Conservation (phyloP, 495 filamentous ascomycete species). For the Letharia lupina region DNA sequence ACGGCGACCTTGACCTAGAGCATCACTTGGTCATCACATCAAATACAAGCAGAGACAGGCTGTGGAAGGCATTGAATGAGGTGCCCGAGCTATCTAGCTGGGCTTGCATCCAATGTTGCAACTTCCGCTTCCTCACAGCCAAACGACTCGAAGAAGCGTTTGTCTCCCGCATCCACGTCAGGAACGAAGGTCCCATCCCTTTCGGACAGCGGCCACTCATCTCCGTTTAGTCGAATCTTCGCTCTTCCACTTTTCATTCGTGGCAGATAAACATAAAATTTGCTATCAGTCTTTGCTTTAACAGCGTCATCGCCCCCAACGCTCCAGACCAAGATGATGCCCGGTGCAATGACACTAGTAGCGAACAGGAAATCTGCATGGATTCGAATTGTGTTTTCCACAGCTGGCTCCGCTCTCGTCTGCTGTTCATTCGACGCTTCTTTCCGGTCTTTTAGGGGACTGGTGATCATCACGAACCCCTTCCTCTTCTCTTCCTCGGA, state of each 20-base stretch:
- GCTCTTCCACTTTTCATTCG: not conserved
- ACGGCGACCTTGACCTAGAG: not conserved
- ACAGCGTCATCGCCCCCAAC: conserved; percentile 42
- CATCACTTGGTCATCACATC: not conserved
- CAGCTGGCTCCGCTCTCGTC: conserved; percentile 45
- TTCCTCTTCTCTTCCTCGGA: conserved; percentile 58
- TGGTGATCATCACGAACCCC: conserved; percentile 57
- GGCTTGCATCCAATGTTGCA: conserved; percentile 49
- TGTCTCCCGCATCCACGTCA: conserved; percentile 46
- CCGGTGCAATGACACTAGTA: conserved; percentile 53
- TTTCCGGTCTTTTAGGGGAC: conserved; percentile 55
- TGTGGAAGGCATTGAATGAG: not conserved
- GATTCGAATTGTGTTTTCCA: conserved; percentile 61
- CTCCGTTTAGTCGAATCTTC: conserved; percentile 56
- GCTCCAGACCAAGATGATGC: conserved; percentile 63
- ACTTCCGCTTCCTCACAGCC: conserved; percentile 62
- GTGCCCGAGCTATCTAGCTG: not conserved
- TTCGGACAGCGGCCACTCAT: conserved; percentile 64
- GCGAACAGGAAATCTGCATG: conserved; percentile 75
- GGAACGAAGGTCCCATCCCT: conserved; percentile 22
- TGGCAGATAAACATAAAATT: not conserved
- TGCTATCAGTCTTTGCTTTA: conserved; percentile 45
- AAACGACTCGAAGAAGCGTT: conserved; percentile 50
- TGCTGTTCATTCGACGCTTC: conserved; percentile 52
- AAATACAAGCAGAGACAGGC: not conserved